Base-by-base conservation (phyloP, 169 alveolate genomes). In the Cystoisospora suis region DNA sequence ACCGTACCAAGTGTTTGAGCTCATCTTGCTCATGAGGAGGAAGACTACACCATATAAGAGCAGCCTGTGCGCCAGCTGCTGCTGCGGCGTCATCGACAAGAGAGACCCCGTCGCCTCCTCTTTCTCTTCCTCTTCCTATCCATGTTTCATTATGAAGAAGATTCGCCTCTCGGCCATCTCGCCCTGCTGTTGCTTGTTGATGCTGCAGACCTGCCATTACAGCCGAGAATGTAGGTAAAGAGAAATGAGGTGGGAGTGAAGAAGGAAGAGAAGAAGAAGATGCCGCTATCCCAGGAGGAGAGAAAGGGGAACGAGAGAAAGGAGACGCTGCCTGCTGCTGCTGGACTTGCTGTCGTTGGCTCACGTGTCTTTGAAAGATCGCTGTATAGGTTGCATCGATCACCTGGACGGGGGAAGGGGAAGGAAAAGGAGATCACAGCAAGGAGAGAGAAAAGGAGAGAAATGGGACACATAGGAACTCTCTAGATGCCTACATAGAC, bases 11-110 rank as follows among this genome's bases (percentile, higher is more conserved):
- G 5, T 65, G 77, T n/a, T 65, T 36, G 45, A 65, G 44, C 77
- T 65, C 77, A 32, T 65, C 42, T n/a, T 65, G 77, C 42, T 65
- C 77, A n/a, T 65, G 77, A 5, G 77, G 34, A 2, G 77, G 77
- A 0, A 65, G 42, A 23, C n/a, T n/a, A 23, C 77, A 15, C 77
- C 77, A 65, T 15, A 65, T 44, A 44, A n/a, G 12, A 20, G 77
- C 77, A n/a, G 77, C 77, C 44, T n/a, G n/a, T 20, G 40, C 6
- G n/a, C n/a, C n/a, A 20, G 40, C 77, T n/a, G 36, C 0, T 6
- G 77, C 36, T 7, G 34, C 36, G 3, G 72, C 3, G 72, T 58
- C 72, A n/a, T n/a, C n/a, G n/a, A n/a, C n/a, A n/a, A n/a, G n/a
- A n/a, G n/a, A n/a, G n/a, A n/a, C n/a, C n/a, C n/a, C n/a, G n/a